phyloP scores from a whole-genome alignment of 176 grass and related monocot genomes.

The Oryza officinalis region DNA sequence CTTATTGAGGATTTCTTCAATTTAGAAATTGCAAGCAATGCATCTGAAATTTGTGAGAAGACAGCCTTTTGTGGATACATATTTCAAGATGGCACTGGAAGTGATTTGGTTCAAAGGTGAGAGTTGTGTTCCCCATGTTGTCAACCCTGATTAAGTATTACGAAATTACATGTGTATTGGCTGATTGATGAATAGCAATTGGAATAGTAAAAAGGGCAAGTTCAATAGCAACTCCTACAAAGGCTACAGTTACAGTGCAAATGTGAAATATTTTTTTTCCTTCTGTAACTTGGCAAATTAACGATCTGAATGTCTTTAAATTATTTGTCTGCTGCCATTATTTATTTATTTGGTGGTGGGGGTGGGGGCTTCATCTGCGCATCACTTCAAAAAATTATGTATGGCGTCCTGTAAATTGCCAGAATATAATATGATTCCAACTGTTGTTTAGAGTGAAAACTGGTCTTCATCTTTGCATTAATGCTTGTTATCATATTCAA shows the following conservation, averaged over 20 bases:
- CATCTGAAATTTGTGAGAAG: constrained; percentile 72
- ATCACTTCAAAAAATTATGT: too few relatives aligned
- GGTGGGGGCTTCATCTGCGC: too few relatives aligned
- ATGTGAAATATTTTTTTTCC: background rate
- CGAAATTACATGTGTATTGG: constrained; percentile 8
- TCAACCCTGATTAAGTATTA: constrained; percentile 26
- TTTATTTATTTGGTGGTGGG: background rate
- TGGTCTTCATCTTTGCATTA: background rate
- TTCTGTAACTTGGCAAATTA: constrained; percentile 17
- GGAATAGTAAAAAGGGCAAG: constrained; percentile 1
- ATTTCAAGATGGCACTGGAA: constrained; percentile 54
- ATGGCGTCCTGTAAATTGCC: background rate
- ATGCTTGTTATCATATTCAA: background rate
- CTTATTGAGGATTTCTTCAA: constrained; percentile 60
- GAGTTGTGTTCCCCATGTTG: constrained; percentile 18
- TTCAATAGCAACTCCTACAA: background rate
- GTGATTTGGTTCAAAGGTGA: constrained; percentile 62
- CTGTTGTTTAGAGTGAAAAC: background rate
- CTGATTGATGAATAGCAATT: constrained; percentile 22
- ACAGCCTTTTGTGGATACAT: constrained; percentile 69
- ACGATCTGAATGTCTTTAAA: constrained; percentile 1
- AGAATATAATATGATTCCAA: constrained; percentile 1
- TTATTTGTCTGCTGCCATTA: constrained; percentile 13
- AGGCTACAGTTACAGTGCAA: background rate
- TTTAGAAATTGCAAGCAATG: constrained; percentile 44